Evolutionary conservation across 1,284 basidiomycete genomes (phyloP), one percentile per base, ranked within the genome.

Genomic region (Apiotrichum domesticum): DNA sequence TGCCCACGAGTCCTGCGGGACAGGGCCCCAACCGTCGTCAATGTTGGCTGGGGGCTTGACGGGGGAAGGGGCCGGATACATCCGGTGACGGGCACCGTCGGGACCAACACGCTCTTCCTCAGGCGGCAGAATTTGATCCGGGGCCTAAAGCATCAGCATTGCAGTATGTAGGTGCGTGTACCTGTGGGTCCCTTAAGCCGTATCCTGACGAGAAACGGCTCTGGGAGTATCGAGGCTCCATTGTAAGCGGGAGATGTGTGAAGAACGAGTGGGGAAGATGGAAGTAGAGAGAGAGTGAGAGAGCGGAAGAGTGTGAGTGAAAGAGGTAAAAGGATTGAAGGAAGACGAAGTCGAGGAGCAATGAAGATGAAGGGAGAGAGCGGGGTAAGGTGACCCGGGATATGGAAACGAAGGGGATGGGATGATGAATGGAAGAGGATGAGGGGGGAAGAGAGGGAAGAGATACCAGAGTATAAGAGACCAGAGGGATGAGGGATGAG

Each of bases 11-110:
- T 29, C 29, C 29, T 29, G 29, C 3, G 29, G 29, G 13, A 13
- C 13, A 8, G 10, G 41, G 3, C 51, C 35, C 71, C 71, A 73
- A 7, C 71, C 71, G 14, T 63, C 55, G 45, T 67, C 51, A 8
- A 52, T 46, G 57, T 71, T 71, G 34, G 56, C 6, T 0, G 67
- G 61, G 0, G 56, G 58, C 4, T 61, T 54, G 1, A 56, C 49
- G 7, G 62, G 64, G 2, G 58, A 51, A 0, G 66, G 64, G 3
- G 68, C 70, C 6, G 71, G 70, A 46, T 73, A 73, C 9, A 68
- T 42, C 1, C 68, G 55, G 56, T 72, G 69, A 5, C 46, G 52
- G 2, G 51, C 32, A 5, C 63, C 66, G 7, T 62, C 45, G 3
- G 56, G 53, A 5, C 54, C 54, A n/a, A 68, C 55, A 4, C 60